Evolutionary conservation across 805 yeast species (phyloP).

Genomic region (Saccharomycopsis microspora): DNA sequence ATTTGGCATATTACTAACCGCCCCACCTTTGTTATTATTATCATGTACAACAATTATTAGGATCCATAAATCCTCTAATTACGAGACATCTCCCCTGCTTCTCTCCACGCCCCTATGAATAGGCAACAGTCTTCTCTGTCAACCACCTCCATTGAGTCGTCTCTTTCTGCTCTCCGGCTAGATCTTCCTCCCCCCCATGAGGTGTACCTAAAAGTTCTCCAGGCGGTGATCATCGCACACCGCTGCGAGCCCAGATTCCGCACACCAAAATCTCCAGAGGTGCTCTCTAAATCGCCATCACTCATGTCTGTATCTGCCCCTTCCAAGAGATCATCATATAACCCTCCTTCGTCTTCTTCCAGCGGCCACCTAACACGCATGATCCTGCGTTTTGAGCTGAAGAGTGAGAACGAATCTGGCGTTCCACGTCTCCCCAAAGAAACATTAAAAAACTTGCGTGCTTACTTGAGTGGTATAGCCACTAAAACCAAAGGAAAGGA

Average conservation of each 20-base stretch:
- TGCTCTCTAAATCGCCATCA: background rate
- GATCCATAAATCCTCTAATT: too few relatives aligned
- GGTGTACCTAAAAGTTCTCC: conserved; percentile 42
- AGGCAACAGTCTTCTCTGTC: too few relatives aligned
- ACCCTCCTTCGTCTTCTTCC: conserved; percentile 21
- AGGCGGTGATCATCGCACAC: conserved; percentile 47
- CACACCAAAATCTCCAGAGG: conserved; percentile 19
- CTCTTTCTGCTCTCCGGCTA: too few relatives aligned
- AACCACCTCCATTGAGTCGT: too few relatives aligned
- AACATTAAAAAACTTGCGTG: conserved; percentile 6
- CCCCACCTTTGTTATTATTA: too few relatives aligned
- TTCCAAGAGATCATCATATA: conserved; percentile 24
- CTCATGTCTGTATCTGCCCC: background rate
- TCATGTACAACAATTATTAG: too few relatives aligned
- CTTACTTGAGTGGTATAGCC: background rate
- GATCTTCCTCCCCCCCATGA: conserved; percentile 13
- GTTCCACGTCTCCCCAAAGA: conserved; percentile 6
- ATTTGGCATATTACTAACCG: too few relatives aligned
- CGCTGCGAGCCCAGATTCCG: conserved; percentile 54
- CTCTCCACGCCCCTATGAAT: too few relatives aligned
- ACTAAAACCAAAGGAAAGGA: conserved; percentile 23
- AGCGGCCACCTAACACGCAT: conserved; percentile 21
- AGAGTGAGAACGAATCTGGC: background rate
- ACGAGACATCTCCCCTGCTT: too few relatives aligned
- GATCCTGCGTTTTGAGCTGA: conserved; percentile 4